Evolutionary conservation across 2,329 filamentous ascomycete genomes (phyloP), one percentile per base, ranked within the genome.

Genomic region (Colletotrichum sp.): DNA sequence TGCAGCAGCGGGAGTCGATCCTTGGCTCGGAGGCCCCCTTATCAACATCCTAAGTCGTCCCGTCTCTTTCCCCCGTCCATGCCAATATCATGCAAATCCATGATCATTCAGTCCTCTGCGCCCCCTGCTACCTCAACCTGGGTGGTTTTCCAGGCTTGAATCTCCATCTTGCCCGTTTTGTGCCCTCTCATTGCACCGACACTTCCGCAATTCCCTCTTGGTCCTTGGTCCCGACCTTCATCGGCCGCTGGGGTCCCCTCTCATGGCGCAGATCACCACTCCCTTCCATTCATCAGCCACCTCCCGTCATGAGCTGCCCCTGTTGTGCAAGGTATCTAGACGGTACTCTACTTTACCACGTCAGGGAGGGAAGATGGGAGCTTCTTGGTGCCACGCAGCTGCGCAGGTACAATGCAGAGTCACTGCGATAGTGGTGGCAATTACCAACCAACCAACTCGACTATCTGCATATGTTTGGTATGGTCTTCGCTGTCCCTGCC

Each of bases 1-100:
- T 71, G 72, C 67, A 59, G 67, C 60, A 66, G 52, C 72, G 67
- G 67, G 68, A 63, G 72, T 74, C 67, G 72, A 74, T 71, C 72
- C 72, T 73, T 74, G 72, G 68, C 72, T 24, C 32, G 72, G 10
- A 44, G 32, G 39, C 34, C 72, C 72, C 60, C 32, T 26, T 39
- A 64, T 64, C 60, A 64, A 16, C 60, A 57, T 64, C 60, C 16
- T 26, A 32, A 44, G 26, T 74, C 70, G 49, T 68, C 70, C 64
- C 21, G 63, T 72, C 52, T 72, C 49, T 34, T 55, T 63, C 60
- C 71, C n/a, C 55, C 64, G 10, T 49, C 66, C 44, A 70, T 57
- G 36, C 36, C 71, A 24, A 70, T 59, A 59, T 74, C 57, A 71
- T 70, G 39, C 57, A 63, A 21, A 52, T 55, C 39, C 67, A 32